Conservation (phyloP, 2,329 filamentous ascomycete species). For the Thelonectria blattea region DNA sequence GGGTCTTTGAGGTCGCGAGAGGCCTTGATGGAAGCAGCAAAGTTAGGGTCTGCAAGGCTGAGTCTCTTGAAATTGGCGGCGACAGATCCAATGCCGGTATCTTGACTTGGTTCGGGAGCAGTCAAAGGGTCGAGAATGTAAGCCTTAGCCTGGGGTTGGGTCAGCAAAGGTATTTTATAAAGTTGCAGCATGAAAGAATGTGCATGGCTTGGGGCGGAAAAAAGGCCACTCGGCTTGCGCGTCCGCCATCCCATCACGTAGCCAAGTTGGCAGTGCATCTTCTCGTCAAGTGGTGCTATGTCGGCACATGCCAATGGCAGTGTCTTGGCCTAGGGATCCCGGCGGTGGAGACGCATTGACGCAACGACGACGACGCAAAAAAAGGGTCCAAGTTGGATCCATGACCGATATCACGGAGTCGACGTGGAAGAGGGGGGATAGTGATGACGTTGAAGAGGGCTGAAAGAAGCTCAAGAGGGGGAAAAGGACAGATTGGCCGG, state of each 20-base stretch:
- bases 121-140: constrained; percentile 74
- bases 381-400: constrained; percentile 29
- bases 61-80: constrained; percentile 29
- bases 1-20: constrained; percentile 8
- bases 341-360: constrained; percentile 31
- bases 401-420: constrained; percentile 26
- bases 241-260: constrained; percentile 22
- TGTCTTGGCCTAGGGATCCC: constrained; percentile 16
- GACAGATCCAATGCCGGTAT: constrained; percentile 57
- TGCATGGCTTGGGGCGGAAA: constrained; percentile 15
- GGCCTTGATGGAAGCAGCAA: constrained; percentile 17
- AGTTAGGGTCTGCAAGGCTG: constrained; percentile 24
- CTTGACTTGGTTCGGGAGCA: constrained; percentile 70
- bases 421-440: constrained; percentile 1
- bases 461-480: constrained; percentile 17
- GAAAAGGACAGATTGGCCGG: constrained; percentile 20
- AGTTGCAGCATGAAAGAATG: constrained; percentile 7
- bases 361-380: constrained; percentile 25
- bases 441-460: constrained; percentile 33
- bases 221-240: constrained; percentile 36
- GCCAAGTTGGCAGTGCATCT: constrained; percentile 13
- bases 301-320: constrained; percentile 29
- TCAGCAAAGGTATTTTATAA: constrained; percentile 16
- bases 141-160: constrained; percentile 59
- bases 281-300: constrained; percentile 16